Evolutionary conservation across 345 rosid species (phyloP).

Genomic region (Hibiscus syriacus): DNA sequence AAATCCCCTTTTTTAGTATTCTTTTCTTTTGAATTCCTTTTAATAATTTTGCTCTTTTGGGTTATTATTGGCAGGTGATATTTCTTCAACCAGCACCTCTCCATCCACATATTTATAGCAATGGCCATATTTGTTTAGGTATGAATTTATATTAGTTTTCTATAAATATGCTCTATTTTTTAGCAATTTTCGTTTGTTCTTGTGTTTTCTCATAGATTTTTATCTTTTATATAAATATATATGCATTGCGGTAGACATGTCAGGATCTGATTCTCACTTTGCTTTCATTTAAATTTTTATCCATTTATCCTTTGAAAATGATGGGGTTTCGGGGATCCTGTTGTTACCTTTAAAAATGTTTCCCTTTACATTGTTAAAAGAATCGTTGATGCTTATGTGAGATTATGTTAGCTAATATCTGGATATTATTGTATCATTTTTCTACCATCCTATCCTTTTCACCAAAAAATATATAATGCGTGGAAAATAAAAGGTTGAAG

Average conservation of each 20-base stretch:
- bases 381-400: not conserved
- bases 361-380: not conserved
- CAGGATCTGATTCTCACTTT: not conserved
- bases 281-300: not conserved
- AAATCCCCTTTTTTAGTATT: not conserved
- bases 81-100: conserved; percentile 85
- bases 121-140: conserved; percentile 98
- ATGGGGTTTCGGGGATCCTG: not conserved
- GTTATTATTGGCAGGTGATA: conserved; percentile 44
- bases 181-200: not conserved
- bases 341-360: conserved; percentile 2
- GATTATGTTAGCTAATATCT: not conserved
- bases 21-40: not conserved
- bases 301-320: conserved; percentile 2
- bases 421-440: not conserved
- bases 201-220: not conserved
- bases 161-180: not conserved
- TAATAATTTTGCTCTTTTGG: not conserved
- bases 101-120: conserved; percentile 96
- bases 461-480: not conserved
- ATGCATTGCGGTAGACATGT: not conserved
- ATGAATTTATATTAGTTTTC: conserved; percentile 16
- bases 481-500: not conserved
- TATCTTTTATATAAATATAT: not conserved
- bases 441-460: not conserved